phyloP scores from a whole-genome alignment of 2,329 filamentous ascomycete genomes.

The Cladorrhinum sp. region DNA sequence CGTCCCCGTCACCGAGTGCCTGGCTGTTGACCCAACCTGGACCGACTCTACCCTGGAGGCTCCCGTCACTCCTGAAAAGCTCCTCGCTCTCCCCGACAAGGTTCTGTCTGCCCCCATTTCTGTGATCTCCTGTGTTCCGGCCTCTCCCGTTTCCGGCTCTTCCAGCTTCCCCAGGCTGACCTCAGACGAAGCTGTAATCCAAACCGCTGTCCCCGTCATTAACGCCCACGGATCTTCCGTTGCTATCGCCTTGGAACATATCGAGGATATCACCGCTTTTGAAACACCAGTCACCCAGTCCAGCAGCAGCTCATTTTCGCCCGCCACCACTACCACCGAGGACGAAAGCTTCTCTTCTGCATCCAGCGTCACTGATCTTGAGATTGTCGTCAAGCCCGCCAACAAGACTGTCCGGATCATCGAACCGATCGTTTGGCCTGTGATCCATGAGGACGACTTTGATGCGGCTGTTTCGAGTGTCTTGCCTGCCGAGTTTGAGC shows the following conservation, averaged over 20 bases:
- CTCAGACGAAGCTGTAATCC: background rate
- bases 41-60: background rate
- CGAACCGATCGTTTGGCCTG: background rate
- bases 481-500: background rate
- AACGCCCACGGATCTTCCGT: background rate
- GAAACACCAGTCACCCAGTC: background rate
- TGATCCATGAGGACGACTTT: slow-evolving; percentile 19
- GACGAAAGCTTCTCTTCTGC: background rate
- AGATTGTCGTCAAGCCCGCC: background rate
- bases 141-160: background rate
- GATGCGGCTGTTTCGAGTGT: slow-evolving; percentile 9
- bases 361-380: slow-evolving; percentile 44
- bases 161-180: background rate
- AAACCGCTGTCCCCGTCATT: background rate
- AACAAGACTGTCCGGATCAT: background rate
- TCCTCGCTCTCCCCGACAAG: slow-evolving; percentile 1
- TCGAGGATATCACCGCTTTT: background rate
- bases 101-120: background rate
- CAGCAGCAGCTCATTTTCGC: background rate
- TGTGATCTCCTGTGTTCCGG: background rate
- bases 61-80: background rate
- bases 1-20: background rate
- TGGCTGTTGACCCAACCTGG: background rate
- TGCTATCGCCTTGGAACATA: background rate
- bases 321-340: background rate